Evolutionary conservation across 1,284 basidiomycete genomes (phyloP), one percentile per base, ranked within the genome.

Genomic region (Cutaneotrichosporon sp.): DNA sequence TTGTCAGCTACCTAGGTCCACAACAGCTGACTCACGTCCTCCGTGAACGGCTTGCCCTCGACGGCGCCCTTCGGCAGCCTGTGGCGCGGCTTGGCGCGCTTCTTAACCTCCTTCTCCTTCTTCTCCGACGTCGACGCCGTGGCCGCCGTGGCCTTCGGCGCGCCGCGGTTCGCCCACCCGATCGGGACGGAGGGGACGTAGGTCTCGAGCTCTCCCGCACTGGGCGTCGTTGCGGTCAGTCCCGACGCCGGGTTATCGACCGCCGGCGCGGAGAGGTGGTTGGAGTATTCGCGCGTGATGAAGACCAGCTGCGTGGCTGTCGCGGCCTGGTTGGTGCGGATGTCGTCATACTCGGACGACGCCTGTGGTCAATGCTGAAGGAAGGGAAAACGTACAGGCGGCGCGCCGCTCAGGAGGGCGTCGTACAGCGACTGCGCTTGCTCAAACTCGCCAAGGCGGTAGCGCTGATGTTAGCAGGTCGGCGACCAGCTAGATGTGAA

Each of bases 291-390:
- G 34, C 81, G 79, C 61, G 80, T 81, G 68, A 89, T 81, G 75
- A 92, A 92, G 64, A 88, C 85, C 52, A 88, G 80, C 68, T 90
- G 87, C 54, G 80, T 79, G 66, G 88, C 83, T 0, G 88, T 80
- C 2, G 89, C 87, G 42, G 82, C 78, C 52, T 90, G 81, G 72
- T 92, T 92, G 54, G 83, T 88, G 45, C 86, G 77, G 65, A 92
- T 84, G 67, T 92, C 90, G 7, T 85, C 81, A 66, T 88, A 82
- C 76, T 92, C 90, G 64, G 90, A 85, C n/a, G 88, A 84, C 60
- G 84, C 77, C 87, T 90, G 66, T n/a, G 37, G 35, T 41, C 3
- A 34, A 24, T 22, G 17, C 19, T 17, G 35, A 22, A 22, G 17
- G 17, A 1, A 37, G 35, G 22, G 4, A 38, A 3, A 26, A 42